These are phyloP conservation scores for Lycium barbarum DNA, from an alignment of 257 asterid genomes.

Conservation along the genomic window DNA sequence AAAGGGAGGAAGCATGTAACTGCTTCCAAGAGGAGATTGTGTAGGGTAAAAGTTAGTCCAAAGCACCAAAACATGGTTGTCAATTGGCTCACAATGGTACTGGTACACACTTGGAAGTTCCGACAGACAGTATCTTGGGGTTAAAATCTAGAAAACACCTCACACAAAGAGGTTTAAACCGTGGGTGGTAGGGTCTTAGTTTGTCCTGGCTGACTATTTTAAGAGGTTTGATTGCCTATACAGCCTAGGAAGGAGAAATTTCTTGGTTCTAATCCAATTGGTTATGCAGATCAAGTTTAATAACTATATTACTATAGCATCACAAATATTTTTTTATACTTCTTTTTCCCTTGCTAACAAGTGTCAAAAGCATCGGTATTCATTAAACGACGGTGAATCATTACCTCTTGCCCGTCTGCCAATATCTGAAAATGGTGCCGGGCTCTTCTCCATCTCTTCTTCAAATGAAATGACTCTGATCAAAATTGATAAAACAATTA, in stretches of 20 bases:
- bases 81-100: neutral
- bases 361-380: neutral
- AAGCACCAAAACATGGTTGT: neutral
- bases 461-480: neutral
- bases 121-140: neutral
- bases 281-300: neutral
- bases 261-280: neutral
- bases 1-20: neutral
- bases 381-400: neutral
- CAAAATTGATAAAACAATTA: neutral
- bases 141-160: neutral
- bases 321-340: neutral
- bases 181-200: neutral
- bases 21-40: neutral
- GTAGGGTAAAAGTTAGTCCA: neutral
- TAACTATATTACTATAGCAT: neutral
- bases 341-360: neutral
- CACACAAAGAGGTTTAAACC: neutral
- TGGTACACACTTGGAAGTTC: neutral
- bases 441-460: conserved; percentile 61
- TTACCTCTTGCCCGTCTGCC: conserved; percentile 87
- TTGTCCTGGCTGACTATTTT: neutral
- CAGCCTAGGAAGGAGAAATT: neutral
- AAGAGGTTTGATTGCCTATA: neutral
- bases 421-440: conserved; percentile 80